Conservation (phyloP, 306 rosid species). For the Astragalus membranaceus region DNA sequence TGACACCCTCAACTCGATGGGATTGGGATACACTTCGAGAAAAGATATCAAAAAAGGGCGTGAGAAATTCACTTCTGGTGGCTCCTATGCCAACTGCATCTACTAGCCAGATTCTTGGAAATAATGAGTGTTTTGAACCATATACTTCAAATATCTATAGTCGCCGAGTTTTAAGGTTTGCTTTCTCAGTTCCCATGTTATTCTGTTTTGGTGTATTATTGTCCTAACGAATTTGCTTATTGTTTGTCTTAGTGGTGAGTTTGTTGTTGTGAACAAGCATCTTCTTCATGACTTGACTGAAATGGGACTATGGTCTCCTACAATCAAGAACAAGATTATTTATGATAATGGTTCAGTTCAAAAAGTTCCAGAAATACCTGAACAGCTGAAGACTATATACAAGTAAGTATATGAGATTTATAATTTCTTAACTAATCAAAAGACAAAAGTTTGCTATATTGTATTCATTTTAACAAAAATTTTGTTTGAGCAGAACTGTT, state of each 20-base stretch:
- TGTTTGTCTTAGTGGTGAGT: conserved; percentile 56
- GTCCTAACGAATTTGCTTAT: neutral
- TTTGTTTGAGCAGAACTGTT: conserved; percentile 62
- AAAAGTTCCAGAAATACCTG: too few relatives aligned
- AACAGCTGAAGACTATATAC: conserved; percentile 29
- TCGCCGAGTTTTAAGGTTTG: conserved; percentile 73
- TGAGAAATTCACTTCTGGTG: conserved; percentile 76
- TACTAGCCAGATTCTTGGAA: conserved; percentile 91
- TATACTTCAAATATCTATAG: conserved; percentile 60
- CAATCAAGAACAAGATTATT: conserved; percentile 35
- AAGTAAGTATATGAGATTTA: conserved; percentile 55
- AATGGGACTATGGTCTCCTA: conserved; percentile 81
- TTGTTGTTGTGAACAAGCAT: conserved; percentile 90
- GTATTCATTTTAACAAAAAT: conserved; percentile 8
- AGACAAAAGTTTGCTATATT: neutral
- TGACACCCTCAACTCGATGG: conserved; percentile 57
- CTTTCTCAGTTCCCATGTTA: neutral
- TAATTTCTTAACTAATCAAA: neutral
- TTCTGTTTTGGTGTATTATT: neutral
- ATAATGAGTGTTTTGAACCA: conserved; percentile 90
- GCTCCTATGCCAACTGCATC: conserved; percentile 96
- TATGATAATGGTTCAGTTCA: too few relatives aligned
- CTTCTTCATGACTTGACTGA: conserved; percentile 75
- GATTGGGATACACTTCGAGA: conserved; percentile 40
- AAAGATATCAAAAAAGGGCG: conserved; percentile 47